Conservation (phyloP, 108 stramenopile species). For the Bacterosira constricta region DNA sequence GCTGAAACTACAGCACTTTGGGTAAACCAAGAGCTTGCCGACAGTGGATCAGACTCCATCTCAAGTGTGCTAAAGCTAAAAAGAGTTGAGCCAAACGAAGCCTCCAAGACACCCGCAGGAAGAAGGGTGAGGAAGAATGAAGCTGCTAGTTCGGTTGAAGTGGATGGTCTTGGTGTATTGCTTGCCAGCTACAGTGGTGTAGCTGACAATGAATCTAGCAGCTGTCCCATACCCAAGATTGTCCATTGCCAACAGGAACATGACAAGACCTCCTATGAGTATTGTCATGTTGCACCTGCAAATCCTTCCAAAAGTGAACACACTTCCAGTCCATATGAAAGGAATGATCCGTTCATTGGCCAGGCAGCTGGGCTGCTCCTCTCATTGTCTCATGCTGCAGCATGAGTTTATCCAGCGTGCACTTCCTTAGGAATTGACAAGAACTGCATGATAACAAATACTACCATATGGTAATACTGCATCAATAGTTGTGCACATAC, state of each 20-base stretch:
- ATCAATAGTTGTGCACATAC: too few relatives aligned
- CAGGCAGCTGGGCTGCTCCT: conserved; percentile 17
- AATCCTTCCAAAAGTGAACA: neutral
- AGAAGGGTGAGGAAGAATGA: conserved; percentile 75
- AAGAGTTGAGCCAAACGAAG: conserved; percentile 78
- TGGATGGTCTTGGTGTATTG: conserved; percentile 69
- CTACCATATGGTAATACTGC: too few relatives aligned
- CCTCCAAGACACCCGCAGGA: conserved; percentile 78
- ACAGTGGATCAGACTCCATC: conserved; percentile 53
- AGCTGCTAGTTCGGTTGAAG: conserved; percentile 73
- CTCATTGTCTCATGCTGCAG: neutral
- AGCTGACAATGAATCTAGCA: too few relatives aligned
- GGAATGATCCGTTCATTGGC: conserved; percentile 1
- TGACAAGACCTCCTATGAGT: neutral
- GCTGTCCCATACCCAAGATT: neutral
- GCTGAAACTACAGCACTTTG: conserved; percentile 70
- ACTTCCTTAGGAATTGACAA: neutral
- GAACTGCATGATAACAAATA: neutral
- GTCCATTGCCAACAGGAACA: conserved; percentile 12
- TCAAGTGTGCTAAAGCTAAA: conserved; percentile 72
- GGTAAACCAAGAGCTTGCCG: conserved; percentile 82
- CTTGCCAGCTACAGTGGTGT: too few relatives aligned
- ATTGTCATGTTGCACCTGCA: neutral
- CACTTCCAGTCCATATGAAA: neutral
- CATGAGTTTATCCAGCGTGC: neutral